These are phyloP conservation scores for Xylaria palmicola DNA, from an alignment of 495 filamentous ascomycete genomes.

Conservation along the genomic window DNA sequence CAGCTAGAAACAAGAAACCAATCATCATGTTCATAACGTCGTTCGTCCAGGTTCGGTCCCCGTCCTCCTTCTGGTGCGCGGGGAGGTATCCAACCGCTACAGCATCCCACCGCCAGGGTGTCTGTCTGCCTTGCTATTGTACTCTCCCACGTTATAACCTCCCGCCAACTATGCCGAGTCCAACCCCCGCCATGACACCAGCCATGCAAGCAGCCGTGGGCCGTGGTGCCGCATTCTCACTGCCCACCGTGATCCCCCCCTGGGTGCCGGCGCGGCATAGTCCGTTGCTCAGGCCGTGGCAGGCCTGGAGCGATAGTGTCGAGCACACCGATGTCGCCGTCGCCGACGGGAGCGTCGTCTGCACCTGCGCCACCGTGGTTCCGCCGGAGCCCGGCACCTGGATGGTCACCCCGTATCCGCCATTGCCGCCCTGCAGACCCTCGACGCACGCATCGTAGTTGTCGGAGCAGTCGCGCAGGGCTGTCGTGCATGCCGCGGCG, in stretches of 20 bases:
- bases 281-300: conserved; percentile 55
- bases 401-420: conserved; percentile 61
- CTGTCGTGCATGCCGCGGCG: conserved; percentile 62
- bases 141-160: conserved; percentile 17
- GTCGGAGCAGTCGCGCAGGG: conserved; percentile 62
- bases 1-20: background rate
- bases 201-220: conserved; percentile 27
- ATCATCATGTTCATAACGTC: conserved; percentile 25
- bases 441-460: conserved; percentile 64
- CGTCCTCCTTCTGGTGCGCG: background rate
- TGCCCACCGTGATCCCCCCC: conserved; percentile 26
- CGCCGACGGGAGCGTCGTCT: conserved; percentile 34
- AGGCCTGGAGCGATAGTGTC: conserved; percentile 59
- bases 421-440: conserved; percentile 52
- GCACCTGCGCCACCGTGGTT: conserved; percentile 47
- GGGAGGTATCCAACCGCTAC: background rate
- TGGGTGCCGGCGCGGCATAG: conserved; percentile 48
- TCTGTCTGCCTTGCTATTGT: background rate
- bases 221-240: conserved; percentile 21
- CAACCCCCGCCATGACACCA: conserved; percentile 27
- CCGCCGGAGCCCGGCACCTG: conserved; percentile 56
- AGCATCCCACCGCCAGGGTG: no score
- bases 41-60: conserved; percentile 16
- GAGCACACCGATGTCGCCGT: conserved; percentile 65
- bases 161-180: conserved; percentile 24